Conservation (phyloP, 768 basidiomycete genomes). For the Suillus occidentalis region DNA sequence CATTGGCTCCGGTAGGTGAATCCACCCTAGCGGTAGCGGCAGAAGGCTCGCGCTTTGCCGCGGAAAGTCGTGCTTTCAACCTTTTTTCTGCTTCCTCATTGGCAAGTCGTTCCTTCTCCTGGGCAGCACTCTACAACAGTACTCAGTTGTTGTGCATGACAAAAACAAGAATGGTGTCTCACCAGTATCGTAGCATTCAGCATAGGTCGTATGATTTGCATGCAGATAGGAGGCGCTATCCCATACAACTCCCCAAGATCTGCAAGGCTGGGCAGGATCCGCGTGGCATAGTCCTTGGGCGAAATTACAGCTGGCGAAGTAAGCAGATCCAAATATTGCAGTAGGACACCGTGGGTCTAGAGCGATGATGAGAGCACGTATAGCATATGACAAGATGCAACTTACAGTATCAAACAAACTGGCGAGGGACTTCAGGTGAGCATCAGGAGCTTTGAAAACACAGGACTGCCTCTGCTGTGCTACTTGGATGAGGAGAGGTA, state of each 20-base stretch:
- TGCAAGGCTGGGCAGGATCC: conserved; percentile 69
- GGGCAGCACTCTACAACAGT: conserved; percentile 55
- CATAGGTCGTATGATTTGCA: conserved; percentile 91
- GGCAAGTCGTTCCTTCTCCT: conserved; percentile 67
- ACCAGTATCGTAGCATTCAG: conserved; percentile 64
- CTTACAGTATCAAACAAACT: conserved; percentile 87
- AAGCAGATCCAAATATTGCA: conserved; percentile 91
- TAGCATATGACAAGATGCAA: conserved; percentile 21
- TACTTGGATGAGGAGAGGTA: conserved; percentile 88
- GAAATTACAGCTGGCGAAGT: conserved; percentile 67
- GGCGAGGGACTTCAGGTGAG: conserved; percentile 83
- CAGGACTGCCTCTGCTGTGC: conserved; percentile 90
- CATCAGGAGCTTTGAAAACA: conserved; percentile 69
- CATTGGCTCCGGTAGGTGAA: conserved; percentile 49
- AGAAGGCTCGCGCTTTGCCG: conserved; percentile 74
- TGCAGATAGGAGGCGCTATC: conserved; percentile 83
- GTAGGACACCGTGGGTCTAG: conserved; percentile 87
- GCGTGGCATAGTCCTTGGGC: conserved; percentile 70
- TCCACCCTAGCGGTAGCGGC: conserved; percentile 56
- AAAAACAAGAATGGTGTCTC: conserved; percentile 21
- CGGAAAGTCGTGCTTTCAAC: conserved; percentile 69
- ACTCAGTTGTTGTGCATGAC: conserved; percentile 10
- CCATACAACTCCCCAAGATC: conserved; percentile 78
- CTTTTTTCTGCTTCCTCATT: conserved; percentile 79
- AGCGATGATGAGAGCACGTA: conserved; percentile 22